A percentile compares a stretch with the other conserved stretches of the same genome.
phyloP scores from a whole-genome alignment of 2,329 filamentous ascomycete genomes.

The Stachybotrys elegans region DNA sequence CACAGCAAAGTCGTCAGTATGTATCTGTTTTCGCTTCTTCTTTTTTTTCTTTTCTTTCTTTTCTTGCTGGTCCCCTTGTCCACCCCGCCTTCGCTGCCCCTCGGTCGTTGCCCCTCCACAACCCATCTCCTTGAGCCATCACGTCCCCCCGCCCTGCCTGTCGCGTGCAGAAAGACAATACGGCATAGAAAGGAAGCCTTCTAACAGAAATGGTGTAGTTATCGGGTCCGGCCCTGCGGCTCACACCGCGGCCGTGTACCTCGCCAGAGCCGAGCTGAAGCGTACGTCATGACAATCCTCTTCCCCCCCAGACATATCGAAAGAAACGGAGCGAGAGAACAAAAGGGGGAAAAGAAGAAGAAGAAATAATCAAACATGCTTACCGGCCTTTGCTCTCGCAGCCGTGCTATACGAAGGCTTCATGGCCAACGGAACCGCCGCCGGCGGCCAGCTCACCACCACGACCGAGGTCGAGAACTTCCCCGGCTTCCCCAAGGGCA shows the following conservation, averaged over 20 bases:
- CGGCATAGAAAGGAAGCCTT: too few species aligned
- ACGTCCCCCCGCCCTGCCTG: background rate
- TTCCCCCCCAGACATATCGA: background rate
- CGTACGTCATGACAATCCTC: conserved; percentile 43
- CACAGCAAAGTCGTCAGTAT: conserved; percentile 88
- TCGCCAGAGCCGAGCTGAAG: conserved; percentile 88
- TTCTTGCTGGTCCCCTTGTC: too few species aligned
- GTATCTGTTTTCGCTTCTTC: too few species aligned
- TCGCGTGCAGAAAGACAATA: background rate
- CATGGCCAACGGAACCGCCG: conserved; percentile 93
- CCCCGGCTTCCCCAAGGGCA: conserved; percentile 85
- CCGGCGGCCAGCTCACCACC: conserved; percentile 94
- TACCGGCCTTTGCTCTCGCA: conserved; percentile 17
- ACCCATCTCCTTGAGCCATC: too few species aligned
- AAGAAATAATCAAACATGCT: too few species aligned
- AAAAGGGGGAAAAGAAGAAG: too few species aligned
- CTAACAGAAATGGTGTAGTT: too few species aligned
- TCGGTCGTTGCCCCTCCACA: too few species aligned
- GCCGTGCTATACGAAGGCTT: conserved; percentile 96
- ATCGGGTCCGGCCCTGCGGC: conserved; percentile 95
- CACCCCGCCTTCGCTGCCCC: too few species aligned
- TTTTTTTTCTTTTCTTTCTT: too few species aligned
- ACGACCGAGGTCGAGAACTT: conserved; percentile 99
- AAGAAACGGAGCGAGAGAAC: background rate
- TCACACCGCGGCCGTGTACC: conserved; percentile 95